These are phyloP conservation scores for Corylus heterophylla DNA, from an alignment of 306 rosid genomes.

Conservation along the genomic window DNA sequence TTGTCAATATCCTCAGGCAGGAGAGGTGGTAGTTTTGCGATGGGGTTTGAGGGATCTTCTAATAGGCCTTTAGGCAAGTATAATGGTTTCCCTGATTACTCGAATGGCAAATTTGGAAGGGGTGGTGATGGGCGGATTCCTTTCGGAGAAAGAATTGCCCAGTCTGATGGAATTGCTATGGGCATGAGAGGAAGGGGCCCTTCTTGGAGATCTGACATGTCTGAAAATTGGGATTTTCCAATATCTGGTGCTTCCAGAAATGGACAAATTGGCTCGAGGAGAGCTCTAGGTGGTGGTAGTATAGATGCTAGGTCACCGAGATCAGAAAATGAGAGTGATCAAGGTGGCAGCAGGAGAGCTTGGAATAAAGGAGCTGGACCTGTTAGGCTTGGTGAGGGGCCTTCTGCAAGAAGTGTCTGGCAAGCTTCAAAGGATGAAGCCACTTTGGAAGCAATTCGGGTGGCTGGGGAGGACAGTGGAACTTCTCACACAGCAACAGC, in stretches of 20 bases:
- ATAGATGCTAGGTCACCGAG: conserved; percentile 81
- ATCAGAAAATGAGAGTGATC: conserved; percentile 76
- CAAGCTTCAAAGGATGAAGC: conserved; percentile 99
- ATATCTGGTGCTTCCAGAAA: conserved; percentile 69
- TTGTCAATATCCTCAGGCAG: conserved; percentile 82
- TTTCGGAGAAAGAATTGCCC: conserved; percentile 73
- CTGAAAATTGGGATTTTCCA: conserved; percentile 79
- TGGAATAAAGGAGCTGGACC: conserved; percentile 89
- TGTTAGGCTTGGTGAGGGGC: conserved; percentile 87
- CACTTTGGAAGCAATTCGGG: conserved; percentile 91
- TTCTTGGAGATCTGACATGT: conserved; percentile 77
- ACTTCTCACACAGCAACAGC: conserved; percentile 73
- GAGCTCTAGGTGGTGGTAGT: conserved; percentile 63
- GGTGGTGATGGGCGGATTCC: conserved; percentile 70
- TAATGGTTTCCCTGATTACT: conserved; percentile 70
- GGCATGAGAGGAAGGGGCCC: conserved; percentile 83
- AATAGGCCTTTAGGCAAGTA: conserved; percentile 74
- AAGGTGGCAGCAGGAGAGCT: conserved; percentile 76
- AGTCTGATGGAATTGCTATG: conserved; percentile 68
- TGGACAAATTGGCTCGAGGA: conserved; percentile 76
- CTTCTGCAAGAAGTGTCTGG: conserved; percentile 99
- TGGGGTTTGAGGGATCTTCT: conserved; percentile 82
- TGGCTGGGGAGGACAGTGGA: conserved; percentile 91
- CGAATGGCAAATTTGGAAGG: conserved; percentile 78
- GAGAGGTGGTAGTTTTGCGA: conserved; percentile 64